These are phyloP conservation scores for Pneumocystis oryctolagi DNA, from an alignment of 1,139 yeast genomes.

Conservation along the genomic window DNA sequence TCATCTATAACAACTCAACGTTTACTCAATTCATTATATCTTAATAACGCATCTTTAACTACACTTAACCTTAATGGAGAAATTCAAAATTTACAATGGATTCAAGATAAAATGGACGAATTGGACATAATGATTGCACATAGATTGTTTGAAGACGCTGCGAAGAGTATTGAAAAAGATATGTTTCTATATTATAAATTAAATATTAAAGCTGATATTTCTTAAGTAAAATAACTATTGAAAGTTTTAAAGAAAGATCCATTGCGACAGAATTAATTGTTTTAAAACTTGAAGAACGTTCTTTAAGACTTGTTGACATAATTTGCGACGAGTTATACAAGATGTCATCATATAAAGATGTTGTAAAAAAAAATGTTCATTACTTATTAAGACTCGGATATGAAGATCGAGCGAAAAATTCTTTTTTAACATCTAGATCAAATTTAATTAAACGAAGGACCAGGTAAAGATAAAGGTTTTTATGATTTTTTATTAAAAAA, in stretches of 20 bases:
- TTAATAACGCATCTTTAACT: not conserved
- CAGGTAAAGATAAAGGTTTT: not conserved
- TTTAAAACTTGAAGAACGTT: constrained; percentile 21
- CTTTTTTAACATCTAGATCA: constrained; percentile 35
- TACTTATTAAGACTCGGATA: constrained; percentile 31
- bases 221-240: not conserved
- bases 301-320: constrained; percentile 19
- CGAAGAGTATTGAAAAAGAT: constrained; percentile 32
- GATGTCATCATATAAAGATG: constrained; percentile 16
- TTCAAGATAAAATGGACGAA: constrained; percentile 45
- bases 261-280: constrained; percentile 9
- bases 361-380: constrained; percentile 24
- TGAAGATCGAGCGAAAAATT: constrained; percentile 34
- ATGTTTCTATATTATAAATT: constrained; percentile 2
- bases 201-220: not conserved
- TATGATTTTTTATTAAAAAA: constrained; percentile 22
- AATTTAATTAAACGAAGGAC: constrained; percentile 24
- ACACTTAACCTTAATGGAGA: not conserved
- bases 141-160: constrained; percentile 41
- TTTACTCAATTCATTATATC: not conserved
- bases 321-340: constrained; percentile 24
- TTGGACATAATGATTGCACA: constrained; percentile 54
- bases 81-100: constrained; percentile 22
- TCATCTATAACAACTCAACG: not conserved
- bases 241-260: constrained; percentile 25